Evolutionary conservation across 352 stramenopile species (phyloP), one percentile per base, ranked within the genome.

Genomic region (Elongisporangium undulatum): DNA sequence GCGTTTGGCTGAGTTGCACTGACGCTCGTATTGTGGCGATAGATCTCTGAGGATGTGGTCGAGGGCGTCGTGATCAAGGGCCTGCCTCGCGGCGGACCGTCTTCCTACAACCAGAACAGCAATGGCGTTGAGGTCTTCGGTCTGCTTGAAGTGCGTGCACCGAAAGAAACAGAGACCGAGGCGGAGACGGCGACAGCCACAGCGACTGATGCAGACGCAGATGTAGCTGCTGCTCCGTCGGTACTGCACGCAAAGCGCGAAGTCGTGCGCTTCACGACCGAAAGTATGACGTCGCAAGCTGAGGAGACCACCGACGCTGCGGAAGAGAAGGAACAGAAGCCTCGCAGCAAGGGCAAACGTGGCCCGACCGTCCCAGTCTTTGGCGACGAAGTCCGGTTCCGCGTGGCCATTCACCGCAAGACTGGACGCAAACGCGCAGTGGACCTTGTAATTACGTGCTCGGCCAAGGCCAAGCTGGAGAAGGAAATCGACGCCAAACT

Each of bases 341-440:
- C 13, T 41, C 34, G 59, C 23, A 50, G 34, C 38, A n/a, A 22
- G 24, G 58, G 53, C 9, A 49, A 41, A 9, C 56, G 45, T 5
- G 45, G 48, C 20, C 63, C 45, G 12, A 56, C 61, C 38, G 39
- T 72, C 13, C 80, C 83, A 22, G 78, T 81, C 29, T 82, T 87
- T 71, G 79, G 82, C 12, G 84, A 93, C 39, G 70, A 89, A 53
- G 84, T 93, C 56, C 69, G 59, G 17, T 93, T 93, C 66, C 79
- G 79, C 52, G 78, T 93, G 41, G 81, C 81, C 15, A 87, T 75
- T 20, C 84, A 93, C 54, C 75, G 76, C 49, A 87, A 90, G 66
- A 81, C 76, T 0, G 79, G 81, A 34, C 58, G 61, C 4, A 85
- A 88, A 56, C 81, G 84, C 23, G 84, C 84, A 0, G 82, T 93